Percentiles rank a stretch among this genome's conserved stretches.
Conservation (phyloP, 768 basidiomycete species). For the Trametes cinnabarina region DNA sequence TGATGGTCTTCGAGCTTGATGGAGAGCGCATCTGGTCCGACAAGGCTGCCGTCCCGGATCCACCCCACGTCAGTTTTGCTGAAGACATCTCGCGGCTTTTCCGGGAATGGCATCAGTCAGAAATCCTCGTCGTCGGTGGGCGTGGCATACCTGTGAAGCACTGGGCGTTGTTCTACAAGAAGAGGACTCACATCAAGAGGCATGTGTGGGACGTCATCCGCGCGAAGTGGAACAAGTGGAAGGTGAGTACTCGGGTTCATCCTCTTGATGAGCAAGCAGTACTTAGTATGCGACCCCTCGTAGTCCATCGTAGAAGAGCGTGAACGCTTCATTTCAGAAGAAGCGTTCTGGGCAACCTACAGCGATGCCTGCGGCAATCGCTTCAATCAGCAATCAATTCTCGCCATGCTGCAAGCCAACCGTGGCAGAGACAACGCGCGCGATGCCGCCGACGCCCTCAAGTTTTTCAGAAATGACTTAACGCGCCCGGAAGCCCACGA, state of each 20-base stretch:
- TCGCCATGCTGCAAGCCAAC: not conserved
- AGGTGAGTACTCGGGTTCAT: not conserved
- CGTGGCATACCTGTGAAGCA: slow-evolving; percentile 19
- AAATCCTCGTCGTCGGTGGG: slow-evolving; percentile 11
- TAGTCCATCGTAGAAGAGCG: slow-evolving; percentile 19
- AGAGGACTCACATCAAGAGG: not conserved
- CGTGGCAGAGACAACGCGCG: not conserved
- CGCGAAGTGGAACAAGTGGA: slow-evolving; percentile 17
- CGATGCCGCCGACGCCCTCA: slow-evolving; percentile 11
- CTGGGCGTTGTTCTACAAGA: slow-evolving; percentile 23
- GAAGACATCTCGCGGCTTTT: slow-evolving; percentile 19
- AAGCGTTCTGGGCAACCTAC: slow-evolving; percentile 17
- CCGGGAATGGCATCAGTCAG: slow-evolving; percentile 18
- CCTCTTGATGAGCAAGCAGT: too few species aligned
- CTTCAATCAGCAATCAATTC: slow-evolving; percentile 11
- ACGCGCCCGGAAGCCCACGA: not conserved
- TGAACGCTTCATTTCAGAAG: not conserved
- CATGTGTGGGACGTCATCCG: slow-evolving; percentile 17
- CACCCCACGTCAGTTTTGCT: slow-evolving; percentile 12
- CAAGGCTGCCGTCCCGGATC: slow-evolving; percentile 3
- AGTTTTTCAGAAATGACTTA: slow-evolving; percentile 15
- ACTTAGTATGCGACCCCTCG: too few species aligned
- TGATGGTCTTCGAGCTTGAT: slow-evolving; percentile 5
- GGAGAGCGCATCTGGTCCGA: not conserved
- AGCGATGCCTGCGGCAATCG: slow-evolving; percentile 8